Percentiles rank a stretch among this genome's conserved stretches.
phyloP scores from a whole-genome alignment of 306 rosid genomes.

The Elaeagnus macrophylla region DNA sequence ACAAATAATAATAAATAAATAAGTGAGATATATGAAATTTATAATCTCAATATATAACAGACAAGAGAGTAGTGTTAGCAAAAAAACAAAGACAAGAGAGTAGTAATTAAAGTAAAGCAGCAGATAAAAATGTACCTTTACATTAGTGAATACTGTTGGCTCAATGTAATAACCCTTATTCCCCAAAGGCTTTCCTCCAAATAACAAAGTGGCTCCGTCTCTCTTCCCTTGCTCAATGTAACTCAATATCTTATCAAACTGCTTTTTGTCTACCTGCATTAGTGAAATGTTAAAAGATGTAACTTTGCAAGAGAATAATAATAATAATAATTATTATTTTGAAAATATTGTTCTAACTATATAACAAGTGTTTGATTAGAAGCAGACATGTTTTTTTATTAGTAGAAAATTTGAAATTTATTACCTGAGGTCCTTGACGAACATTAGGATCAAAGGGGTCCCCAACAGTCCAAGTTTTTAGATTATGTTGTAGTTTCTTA shows the following conservation, averaged over 20 bases:
- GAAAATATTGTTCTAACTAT: too few relatives aligned
- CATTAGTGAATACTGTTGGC: slow-evolving; percentile 74
- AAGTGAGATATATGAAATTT: too few relatives aligned
- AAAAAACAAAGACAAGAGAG: neutral
- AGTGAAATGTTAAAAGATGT: too few relatives aligned
- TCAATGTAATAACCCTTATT: slow-evolving; percentile 67
- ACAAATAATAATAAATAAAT: too few relatives aligned
- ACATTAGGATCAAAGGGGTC: slow-evolving; percentile 79
- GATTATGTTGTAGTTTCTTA: slow-evolving; percentile 49
- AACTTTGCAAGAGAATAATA: too few relatives aligned
- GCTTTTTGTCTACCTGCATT: slow-evolving; percentile 67
- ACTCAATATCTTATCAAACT: slow-evolving; percentile 53
- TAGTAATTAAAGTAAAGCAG: neutral
- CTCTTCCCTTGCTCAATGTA: slow-evolving; percentile 79
- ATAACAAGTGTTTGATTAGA: too few relatives aligned
- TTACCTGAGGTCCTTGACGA: slow-evolving; percentile 82
- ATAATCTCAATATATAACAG: too few relatives aligned
- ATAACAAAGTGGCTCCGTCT: slow-evolving; percentile 77
- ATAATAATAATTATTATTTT: too few relatives aligned
- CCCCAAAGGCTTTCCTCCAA: slow-evolving; percentile 69
- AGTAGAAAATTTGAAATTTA: neutral
- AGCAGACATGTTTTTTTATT: too few relatives aligned
- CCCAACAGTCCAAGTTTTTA: slow-evolving; percentile 61
- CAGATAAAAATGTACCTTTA: slow-evolving; percentile 33
- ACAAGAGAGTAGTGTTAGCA: too few relatives aligned